phyloP scores from a whole-genome alignment of 768 basidiomycete genomes.

The Cubamyces sp. region DNA sequence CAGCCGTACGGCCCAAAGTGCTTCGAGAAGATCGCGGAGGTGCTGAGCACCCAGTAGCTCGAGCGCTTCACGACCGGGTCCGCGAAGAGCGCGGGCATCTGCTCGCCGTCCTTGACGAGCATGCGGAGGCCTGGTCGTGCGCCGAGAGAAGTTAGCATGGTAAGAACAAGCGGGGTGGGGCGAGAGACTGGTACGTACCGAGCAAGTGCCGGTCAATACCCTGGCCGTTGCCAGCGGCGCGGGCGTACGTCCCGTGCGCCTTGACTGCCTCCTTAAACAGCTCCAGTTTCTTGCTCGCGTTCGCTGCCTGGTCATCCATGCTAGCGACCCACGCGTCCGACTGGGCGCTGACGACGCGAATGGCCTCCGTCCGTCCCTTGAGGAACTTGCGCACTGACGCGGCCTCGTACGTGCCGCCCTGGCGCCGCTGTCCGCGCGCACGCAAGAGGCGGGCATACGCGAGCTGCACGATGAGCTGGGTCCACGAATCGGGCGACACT shows the following conservation, averaged over 20 bases:
- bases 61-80: conserved; percentile 77
- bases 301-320: conserved; percentile 61
- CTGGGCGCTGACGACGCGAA: conserved; percentile 79
- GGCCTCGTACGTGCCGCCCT: conserved; percentile 91
- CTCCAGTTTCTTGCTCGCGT: conserved; percentile 47
- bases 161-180: background rate
- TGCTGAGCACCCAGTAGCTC: conserved; percentile 87
- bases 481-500: conserved; percentile 94
- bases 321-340: conserved; percentile 75
- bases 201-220: conserved; percentile 91
- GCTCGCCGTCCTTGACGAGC: conserved; percentile 61
- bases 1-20: conserved; percentile 88
- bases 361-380: conserved; percentile 94
- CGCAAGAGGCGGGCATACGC: conserved; percentile 78
- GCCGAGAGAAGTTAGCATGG: background rate
- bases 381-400: conserved; percentile 87
- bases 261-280: conserved; percentile 64
- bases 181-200: conserved; percentile 48
- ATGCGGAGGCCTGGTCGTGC: conserved; percentile 65
- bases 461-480: conserved; percentile 89
- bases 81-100: conserved; percentile 67
- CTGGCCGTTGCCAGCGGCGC: conserved; percentile 62
- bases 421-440: conserved; percentile 45
- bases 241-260: conserved; percentile 69
- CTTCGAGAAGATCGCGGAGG: conserved; percentile 86